These are phyloP conservation scores for Sporopachydermia lactativora DNA, from an alignment of 805 yeast species.

Conservation along the genomic window DNA sequence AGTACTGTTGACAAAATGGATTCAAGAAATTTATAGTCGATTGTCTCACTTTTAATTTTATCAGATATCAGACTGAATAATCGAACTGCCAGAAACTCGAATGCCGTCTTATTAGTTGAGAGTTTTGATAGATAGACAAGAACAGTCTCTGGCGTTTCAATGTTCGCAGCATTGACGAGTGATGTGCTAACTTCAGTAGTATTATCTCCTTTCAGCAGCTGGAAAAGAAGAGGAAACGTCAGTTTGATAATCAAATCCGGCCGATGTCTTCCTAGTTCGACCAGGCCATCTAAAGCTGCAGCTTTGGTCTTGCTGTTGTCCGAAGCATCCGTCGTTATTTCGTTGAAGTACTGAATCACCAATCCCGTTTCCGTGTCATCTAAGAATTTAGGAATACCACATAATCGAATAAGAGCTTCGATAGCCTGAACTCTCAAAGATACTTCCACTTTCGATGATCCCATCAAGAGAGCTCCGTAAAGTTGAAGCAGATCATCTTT, in stretches of 20 bases:
- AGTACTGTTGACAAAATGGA: background rate
- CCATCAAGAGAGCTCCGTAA: slow-evolving; percentile 54
- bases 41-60: background rate
- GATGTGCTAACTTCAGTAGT: slow-evolving; percentile 9
- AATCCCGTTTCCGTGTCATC: slow-evolving; percentile 41
- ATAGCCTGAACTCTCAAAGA: slow-evolving; percentile 55
- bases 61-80: slow-evolving; percentile 14
- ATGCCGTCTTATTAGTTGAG: slow-evolving; percentile 20
- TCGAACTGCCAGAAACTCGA: slow-evolving; percentile 26
- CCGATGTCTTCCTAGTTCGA: slow-evolving; percentile 26
- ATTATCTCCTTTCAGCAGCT: slow-evolving; percentile 1
- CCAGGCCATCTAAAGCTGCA: slow-evolving; percentile 42
- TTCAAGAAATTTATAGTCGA: background rate
- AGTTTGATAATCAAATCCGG: slow-evolving; percentile 31
- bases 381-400: slow-evolving; percentile 35
- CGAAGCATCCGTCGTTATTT: slow-evolving; percentile 33
- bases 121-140: slow-evolving; percentile 17
- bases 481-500: slow-evolving; percentile 59
- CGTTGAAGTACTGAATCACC: slow-evolving; percentile 46
- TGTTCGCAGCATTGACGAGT: background rate
- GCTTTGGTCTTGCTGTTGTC: slow-evolving; percentile 34
- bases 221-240: slow-evolving; percentile 27
- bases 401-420: slow-evolving; percentile 45
- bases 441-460: slow-evolving; percentile 53
- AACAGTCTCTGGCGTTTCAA: background rate